Base-by-base conservation (phyloP, 371 early-diverging fungal species). In the Funneliformis caledonium region DNA sequence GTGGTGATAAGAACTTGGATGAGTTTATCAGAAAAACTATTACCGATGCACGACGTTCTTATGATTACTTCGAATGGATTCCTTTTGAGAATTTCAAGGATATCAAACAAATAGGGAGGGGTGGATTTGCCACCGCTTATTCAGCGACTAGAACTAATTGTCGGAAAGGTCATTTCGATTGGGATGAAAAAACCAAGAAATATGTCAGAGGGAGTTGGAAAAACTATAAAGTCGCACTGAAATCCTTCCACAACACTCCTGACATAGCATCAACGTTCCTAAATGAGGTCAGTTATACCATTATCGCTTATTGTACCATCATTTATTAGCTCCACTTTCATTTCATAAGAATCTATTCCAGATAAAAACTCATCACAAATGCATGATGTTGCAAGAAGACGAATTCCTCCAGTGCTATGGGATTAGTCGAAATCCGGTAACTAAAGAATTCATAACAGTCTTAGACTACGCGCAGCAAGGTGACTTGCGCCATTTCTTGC, bases 341-440 rank as follows among this genome's bases (percentile, higher is more conserved):
- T 33, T 14, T 14, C 12, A 52, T 72, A n/a, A n/a, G 22, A 47
- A 14, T 67, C 37, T 47, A 45, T 9, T 70, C 45, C 19, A 76
- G 76, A 45, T 76, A 7, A 42, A 33, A 60, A 33, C 76, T 43
- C 76, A 76, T 43, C 76, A 76, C 62, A 60, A 50, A 61, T 76
- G 61, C 43, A 76, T 45, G 70, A 70, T 70, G 70, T n/a, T 60
- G 11, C 50, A 62, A 33, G 62, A 64, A 5, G 11, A 60, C 12
- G 45, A 61, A 76, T 76, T 72, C 14, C 48, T 77, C 48, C 50
- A 70, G 4, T 79, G 70, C 10, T 67, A 79, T 70, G 72, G 80
- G 4, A 22, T 79, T 10, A 79, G 48, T 12, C 11, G n/a, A 19
- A 60, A 79, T 70, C 80, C 80, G 14, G 26, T 11, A 45, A 79